Percentiles rank a stretch among this genome's conserved stretches.
These are phyloP conservation scores for Arabidopsis thaliana DNA, from an alignment of 345 rosid genomes.

Conservation along the genomic window DNA sequence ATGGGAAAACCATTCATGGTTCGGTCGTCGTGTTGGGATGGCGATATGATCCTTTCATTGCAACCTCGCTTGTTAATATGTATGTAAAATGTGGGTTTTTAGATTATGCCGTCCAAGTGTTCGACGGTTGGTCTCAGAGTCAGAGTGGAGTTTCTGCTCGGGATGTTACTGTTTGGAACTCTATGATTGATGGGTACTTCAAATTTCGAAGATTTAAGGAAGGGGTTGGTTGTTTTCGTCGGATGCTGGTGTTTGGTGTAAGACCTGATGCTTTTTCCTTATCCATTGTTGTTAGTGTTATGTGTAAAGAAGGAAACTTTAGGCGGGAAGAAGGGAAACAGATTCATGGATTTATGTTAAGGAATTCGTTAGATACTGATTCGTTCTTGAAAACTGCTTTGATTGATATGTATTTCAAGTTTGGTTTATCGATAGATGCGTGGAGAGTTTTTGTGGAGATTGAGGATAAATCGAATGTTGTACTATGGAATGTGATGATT, in stretches of 20 bases:
- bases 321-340: slow-evolving; percentile 55
- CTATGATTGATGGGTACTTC: slow-evolving; percentile 66
- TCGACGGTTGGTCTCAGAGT: slow-evolving; percentile 57
- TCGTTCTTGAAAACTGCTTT: slow-evolving; percentile 66
- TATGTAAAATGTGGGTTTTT: slow-evolving; percentile 70
- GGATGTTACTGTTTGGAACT: slow-evolving; percentile 78
- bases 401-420: slow-evolving; percentile 59
- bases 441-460: slow-evolving; percentile 54
- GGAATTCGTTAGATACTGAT: slow-evolving; percentile 55
- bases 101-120: slow-evolving; percentile 64
- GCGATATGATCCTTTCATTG: slow-evolving; percentile 56
- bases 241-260: slow-evolving; percentile 60
- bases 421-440: slow-evolving; percentile 52
- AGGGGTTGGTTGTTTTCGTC: slow-evolving; percentile 57
- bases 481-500: slow-evolving; percentile 85
- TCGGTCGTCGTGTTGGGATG: slow-evolving; percentile 54
- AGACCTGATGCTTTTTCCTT: slow-evolving; percentile 75
- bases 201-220: slow-evolving; percentile 50
- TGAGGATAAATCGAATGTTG: slow-evolving; percentile 62
- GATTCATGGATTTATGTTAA: slow-evolving; percentile 65
- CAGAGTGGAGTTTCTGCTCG: slow-evolving; percentile 35
- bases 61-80: slow-evolving; percentile 68
- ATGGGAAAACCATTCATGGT: slow-evolving; percentile 67
- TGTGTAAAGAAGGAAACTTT: slow-evolving; percentile 47
- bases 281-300: slow-evolving; percentile 56